Conservation (phyloP, 148 eudicot genomes). For the Gaultheria prostrata region DNA sequence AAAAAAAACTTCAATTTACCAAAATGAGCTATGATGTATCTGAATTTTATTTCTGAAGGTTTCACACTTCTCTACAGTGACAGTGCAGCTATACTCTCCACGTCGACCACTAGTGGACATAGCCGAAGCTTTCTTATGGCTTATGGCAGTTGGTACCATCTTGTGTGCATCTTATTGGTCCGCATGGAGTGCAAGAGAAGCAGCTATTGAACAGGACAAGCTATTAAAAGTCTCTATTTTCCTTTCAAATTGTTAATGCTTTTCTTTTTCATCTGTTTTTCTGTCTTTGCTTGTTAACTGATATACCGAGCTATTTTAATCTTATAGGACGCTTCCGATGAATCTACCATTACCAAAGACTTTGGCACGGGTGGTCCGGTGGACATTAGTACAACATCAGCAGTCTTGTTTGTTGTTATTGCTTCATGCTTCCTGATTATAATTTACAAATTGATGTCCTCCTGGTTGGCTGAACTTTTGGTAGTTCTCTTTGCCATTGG, state of each 20-base stretch:
- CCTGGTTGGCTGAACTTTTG: slow-evolving; percentile 68
- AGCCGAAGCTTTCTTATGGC: slow-evolving; percentile 81
- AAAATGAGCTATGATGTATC: neutral
- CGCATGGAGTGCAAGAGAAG: slow-evolving; percentile 85
- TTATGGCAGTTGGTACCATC: slow-evolving; percentile 81
- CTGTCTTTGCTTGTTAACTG: slow-evolving; percentile 3
- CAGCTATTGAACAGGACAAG: slow-evolving; percentile 67
- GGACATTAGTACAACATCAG: slow-evolving; percentile 64
- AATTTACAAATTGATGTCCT: slow-evolving; percentile 67
- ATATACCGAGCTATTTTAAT: neutral
- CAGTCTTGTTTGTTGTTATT: slow-evolving; percentile 61
- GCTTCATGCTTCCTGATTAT: slow-evolving; percentile 79
- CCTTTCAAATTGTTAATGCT: neutral
- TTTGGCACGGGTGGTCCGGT: slow-evolving; percentile 44
- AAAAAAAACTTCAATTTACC: neutral
- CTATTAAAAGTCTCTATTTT: slow-evolving; percentile 45
- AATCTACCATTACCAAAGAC: slow-evolving; percentile 30
- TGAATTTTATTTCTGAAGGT: slow-evolving; percentile 13
- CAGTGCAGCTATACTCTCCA: slow-evolving; percentile 86
- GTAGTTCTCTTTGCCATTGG: slow-evolving; percentile 89
- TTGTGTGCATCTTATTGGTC: slow-evolving; percentile 92
- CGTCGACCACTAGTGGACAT: slow-evolving; percentile 64
- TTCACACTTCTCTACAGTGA: slow-evolving; percentile 37
- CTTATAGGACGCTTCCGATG: slow-evolving; percentile 65
- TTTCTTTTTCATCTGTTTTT: neutral